A percentile compares a stretch with the other conserved stretches of the same genome.
phyloP scores from a whole-genome alignment of 78 protist genomes.

The Isochrysis galbana region DNA sequence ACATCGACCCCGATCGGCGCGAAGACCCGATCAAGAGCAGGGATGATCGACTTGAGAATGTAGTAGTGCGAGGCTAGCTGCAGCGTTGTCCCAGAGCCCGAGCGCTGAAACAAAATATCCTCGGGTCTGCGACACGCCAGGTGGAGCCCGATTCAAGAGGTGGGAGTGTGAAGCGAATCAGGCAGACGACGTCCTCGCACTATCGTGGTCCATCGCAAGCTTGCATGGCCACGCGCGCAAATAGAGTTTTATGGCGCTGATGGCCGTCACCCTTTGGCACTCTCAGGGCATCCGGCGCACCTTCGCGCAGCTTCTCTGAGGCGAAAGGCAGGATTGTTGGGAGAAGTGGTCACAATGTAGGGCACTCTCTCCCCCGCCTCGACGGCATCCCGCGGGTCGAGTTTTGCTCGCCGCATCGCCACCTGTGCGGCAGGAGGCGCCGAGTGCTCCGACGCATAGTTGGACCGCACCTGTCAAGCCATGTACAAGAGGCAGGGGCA shows the following conservation, averaged over 20 bases:
- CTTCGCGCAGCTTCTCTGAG: not conserved
- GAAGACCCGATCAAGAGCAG: slow-evolving; percentile 76
- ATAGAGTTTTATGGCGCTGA: too few relatives aligned
- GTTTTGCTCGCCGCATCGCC: not conserved
- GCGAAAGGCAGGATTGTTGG: not conserved
- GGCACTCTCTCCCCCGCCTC: not conserved
- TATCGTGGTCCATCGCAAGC: too few relatives aligned
- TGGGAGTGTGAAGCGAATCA: not conserved
- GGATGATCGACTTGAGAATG: slow-evolving; percentile 82
- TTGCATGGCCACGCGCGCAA: too few relatives aligned
- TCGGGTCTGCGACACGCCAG: not conserved
- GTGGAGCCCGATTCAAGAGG: too few relatives aligned
- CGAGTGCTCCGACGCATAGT: not conserved
- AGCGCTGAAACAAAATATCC: not conserved
- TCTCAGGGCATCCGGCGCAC: too few relatives aligned
- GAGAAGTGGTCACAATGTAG: too few relatives aligned
- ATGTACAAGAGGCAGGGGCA: too few relatives aligned
- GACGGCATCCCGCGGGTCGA: not conserved
- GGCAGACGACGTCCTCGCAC: too few relatives aligned
- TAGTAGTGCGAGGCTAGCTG: slow-evolving; percentile 63
- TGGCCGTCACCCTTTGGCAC: too few relatives aligned
- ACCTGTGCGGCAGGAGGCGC: not conserved
- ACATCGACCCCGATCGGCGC: slow-evolving; percentile 71
- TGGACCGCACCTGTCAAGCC: too few relatives aligned
- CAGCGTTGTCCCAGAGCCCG: not conserved